Evolutionary conservation across 345 rosid genomes (phyloP), one percentile per base, ranked within the genome.

Genomic region (Limnanthes douglasii): DNA sequence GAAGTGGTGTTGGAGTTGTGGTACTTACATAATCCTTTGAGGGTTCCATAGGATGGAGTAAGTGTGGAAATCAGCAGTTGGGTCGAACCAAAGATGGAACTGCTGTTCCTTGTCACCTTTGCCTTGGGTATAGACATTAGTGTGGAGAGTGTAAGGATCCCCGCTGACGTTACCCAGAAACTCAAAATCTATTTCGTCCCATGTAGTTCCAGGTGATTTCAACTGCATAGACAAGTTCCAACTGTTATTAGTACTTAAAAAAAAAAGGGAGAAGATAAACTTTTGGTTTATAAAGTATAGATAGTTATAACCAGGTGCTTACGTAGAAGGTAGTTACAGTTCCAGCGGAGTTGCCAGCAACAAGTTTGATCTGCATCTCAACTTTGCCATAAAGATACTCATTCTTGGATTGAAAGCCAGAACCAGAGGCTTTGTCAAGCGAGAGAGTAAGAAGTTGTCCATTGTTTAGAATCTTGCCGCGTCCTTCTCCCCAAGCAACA

Each of bases 141-240:
- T 72, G 39, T 72, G 79, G 16, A 72, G 51, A 46, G 62, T 56
- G 56, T 72, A 64, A 0, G 79, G 79, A 35, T 72, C 69, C 9
- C 79, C 79, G 32, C 69, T 70, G 5, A 58, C 24, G 25, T 72
- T 72, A 31, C 79, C 79, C 48, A 68, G 46, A 56, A 72, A 72
- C 41, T 68, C 75, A 8, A 57, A 60, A 44, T 68, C 79, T 17
- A 72, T 64, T 37, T 72, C 79, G 22, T 72, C 79, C 75, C 78
- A 67, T 11, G 58, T 28, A 4, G 70, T 41, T 42, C 80, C 75
- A 37, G 33, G 27, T 16, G 75, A 68, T 4, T 66, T 52, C 8
- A 72, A 12, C 80, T 72, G 68, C 52, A 32, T 8, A 16, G 15
- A 32, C 46, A 31, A 25, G 18, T 11, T 4, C 9, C n/a, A 1